Base-by-base conservation (phyloP, 768 basidiomycete genomes). In the Trametes gibbosa region DNA sequence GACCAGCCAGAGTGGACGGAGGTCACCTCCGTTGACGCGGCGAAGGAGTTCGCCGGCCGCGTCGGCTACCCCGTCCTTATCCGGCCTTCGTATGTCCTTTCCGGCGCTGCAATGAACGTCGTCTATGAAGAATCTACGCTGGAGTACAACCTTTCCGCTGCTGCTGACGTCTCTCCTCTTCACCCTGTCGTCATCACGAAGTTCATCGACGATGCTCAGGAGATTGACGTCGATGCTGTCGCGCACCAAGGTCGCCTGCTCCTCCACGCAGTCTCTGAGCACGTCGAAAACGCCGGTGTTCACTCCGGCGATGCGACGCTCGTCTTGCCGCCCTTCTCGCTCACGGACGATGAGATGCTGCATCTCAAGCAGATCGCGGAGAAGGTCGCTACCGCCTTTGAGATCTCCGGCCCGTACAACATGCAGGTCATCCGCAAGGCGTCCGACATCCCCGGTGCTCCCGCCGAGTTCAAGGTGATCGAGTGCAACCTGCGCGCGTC, bases 81-180 rank as follows among this genome's bases (percentile, higher is more conserved):
- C 68, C 93, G 97, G 41, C 97, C 97, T 3, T 98, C 96, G 0
- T 98, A 98, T 74, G 96, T 98, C 43, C 86, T 98, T 24, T 99
- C 97, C 9, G 97, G 97, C 50, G 95, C 97, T 43, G 97, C 97
- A 16, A 99, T 99, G 97, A 99, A 97, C 74, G 95, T 98, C 40
- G 93, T 98, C 21, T 90, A 89, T 70, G 93, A 98, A 70, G 94
- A 96, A 72, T 81, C 91, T 13, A 77, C 84, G 16, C 81, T 99
- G 37, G 90, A 96, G 64, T 88, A 96, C 74, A 96, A 92, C 65
- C 85, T 99, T 47, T 95, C 95, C n/a, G 94, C 94, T 21, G 97
- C 97, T 14, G 94, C 96, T 32, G 85, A 89, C 45, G 97, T 98
- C 55, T 98, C 97, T 1, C 95, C 97, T 41, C 83, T 95, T 17